These are phyloP conservation scores for Cruciata laevipes DNA, from an alignment of 257 asterid species.

Conservation along the genomic window DNA sequence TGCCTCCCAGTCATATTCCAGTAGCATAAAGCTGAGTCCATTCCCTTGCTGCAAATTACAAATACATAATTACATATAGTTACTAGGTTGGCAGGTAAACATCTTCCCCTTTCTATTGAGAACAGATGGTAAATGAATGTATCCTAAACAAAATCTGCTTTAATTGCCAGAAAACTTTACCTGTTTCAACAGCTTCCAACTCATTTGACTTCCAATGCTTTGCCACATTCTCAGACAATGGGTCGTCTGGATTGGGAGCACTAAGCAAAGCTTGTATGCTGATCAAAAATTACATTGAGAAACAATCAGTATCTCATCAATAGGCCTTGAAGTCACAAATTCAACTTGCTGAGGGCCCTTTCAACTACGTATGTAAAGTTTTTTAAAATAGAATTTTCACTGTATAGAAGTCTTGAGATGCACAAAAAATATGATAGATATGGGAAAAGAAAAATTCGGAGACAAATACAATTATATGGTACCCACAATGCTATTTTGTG, in stretches of 20 bases:
- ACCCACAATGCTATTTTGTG: too few relatives aligned
- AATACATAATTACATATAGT: not conserved
- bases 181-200: conserved; percentile 97
- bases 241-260: conserved; percentile 98
- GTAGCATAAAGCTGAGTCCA: conserved; percentile 95
- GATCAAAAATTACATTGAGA: not conserved
- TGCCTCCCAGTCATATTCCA: conserved; percentile 41
- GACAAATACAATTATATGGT: conserved; percentile 2
- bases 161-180: conserved; percentile 21
- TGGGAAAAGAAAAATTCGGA: not conserved
- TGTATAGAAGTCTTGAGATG: not conserved
- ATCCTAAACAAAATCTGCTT: not conserved
- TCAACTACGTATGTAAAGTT: too few relatives aligned
- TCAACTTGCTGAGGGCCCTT: not conserved
- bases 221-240: conserved; percentile 96
- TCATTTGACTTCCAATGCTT: conserved; percentile 98
- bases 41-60: conserved; percentile 54
- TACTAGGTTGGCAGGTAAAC: not conserved
- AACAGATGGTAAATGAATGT: too few relatives aligned
- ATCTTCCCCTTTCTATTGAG: too few relatives aligned
- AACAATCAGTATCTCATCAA: not conserved
- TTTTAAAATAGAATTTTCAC: not conserved
- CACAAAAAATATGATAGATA: not conserved
- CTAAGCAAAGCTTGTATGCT: conserved; percentile 99
- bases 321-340: not conserved